Evolutionary conservation across 73 alveolate genomes (phyloP).

Genomic region (Paramecium sonneborni): DNA sequence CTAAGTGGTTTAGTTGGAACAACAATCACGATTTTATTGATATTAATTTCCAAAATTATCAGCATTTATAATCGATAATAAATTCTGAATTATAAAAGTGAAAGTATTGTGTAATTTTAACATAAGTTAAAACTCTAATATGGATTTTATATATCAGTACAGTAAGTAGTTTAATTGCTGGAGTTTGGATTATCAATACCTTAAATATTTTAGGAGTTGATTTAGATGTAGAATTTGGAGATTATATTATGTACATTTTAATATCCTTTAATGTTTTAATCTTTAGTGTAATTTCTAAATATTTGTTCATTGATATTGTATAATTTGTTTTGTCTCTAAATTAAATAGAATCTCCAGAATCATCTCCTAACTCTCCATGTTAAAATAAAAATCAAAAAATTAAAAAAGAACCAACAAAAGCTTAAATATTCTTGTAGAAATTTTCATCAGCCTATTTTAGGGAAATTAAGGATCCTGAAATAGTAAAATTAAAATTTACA

Average conservation of each 20-base stretch:
- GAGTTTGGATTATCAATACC: conserved; percentile 10
- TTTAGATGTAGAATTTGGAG: neutral
- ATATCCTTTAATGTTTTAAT: neutral
- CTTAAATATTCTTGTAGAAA: neutral
- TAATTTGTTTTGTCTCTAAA: neutral
- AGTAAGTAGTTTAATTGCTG: neutral
- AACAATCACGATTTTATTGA: neutral
- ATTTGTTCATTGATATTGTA: neutral
- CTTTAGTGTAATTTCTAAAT: neutral
- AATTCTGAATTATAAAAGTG: neutral
- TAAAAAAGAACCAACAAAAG: neutral
- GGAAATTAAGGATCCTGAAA: neutral
- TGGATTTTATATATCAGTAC: neutral
- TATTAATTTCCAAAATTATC: neutral
- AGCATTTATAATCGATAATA: neutral
- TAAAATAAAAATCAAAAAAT: neutral
- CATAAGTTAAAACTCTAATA: neutral
- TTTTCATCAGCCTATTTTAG: neutral
- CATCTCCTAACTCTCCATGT: neutral
- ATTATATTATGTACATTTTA: neutral
- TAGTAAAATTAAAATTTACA: neutral
- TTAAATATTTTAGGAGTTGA: neutral
- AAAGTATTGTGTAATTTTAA: neutral
- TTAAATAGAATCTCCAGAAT: neutral
- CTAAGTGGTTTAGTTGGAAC: conserved; percentile 29